phyloP scores from a whole-genome alignment of 1,284 basidiomycete genomes.

The Macrocystidia cucumis region DNA sequence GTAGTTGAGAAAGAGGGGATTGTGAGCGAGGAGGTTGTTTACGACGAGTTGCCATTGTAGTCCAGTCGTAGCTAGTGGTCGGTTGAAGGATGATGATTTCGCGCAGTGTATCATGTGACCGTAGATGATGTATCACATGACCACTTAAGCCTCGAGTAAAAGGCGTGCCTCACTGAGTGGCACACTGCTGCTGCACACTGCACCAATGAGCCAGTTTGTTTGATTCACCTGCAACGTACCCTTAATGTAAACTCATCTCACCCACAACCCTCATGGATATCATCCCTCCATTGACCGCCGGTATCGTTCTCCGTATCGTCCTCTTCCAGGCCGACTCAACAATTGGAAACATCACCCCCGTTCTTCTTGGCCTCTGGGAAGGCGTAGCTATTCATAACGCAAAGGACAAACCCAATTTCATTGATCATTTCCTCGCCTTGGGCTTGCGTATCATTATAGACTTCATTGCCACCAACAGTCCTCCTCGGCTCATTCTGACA shows the following conservation, averaged over 20 bases:
- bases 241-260: too few species aligned
- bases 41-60: conserved; percentile 11
- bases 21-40: conserved; percentile 7
- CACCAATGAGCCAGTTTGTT: too few species aligned
- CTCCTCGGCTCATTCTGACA: conserved; percentile 21
- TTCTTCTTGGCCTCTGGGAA: conserved; percentile 32
- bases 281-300: conserved; percentile 13
- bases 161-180: not conserved
- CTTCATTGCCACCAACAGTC: conserved; percentile 23
- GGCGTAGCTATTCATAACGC: conserved; percentile 29
- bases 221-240: too few species aligned
- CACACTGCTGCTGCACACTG: too few species aligned
- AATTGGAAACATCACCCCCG: conserved; percentile 19
- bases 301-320: conserved; percentile 32
- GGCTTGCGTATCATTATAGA: conserved; percentile 30
- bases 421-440: conserved; percentile 33
- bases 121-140: too few species aligned
- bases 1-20: conserved; percentile 5
- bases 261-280: conserved; percentile 1
- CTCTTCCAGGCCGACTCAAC: conserved; percentile 14
- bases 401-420: conserved; percentile 14
- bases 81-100: too few species aligned
- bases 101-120: too few species aligned
- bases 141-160: not conserved
- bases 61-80: not conserved